Evolutionary conservation across 495 filamentous ascomycete species (phyloP).

Genomic region (Xylaria sp.): DNA sequence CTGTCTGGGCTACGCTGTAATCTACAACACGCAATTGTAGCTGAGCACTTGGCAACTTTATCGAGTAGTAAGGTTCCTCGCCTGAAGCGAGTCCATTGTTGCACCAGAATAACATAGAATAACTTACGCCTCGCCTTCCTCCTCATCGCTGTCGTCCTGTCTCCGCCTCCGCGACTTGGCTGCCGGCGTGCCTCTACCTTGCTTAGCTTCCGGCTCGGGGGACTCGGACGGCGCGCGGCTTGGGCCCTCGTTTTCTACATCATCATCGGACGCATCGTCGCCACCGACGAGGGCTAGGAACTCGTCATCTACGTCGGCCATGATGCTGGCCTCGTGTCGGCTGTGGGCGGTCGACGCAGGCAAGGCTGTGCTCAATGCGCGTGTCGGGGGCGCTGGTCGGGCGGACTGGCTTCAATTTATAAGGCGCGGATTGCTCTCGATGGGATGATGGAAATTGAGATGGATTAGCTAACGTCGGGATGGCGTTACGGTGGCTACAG

Average conservation of each 20-base stretch:
- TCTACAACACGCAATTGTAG: not conserved
- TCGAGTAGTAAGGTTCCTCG: not conserved
- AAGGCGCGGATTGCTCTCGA: not conserved
- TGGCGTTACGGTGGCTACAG: not conserved
- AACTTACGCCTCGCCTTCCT: slow-evolving; percentile 84
- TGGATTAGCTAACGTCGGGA: not conserved
- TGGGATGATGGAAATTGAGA: not conserved
- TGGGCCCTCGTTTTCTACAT: slow-evolving; percentile 48
- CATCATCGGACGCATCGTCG: slow-evolving; percentile 59
- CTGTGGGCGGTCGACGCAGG: not conserved
- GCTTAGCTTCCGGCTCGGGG: slow-evolving; percentile 40
- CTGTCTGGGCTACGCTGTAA: not conserved
- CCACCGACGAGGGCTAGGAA: slow-evolving; percentile 85
- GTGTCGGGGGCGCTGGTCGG: not conserved
- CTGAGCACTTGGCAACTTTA: not conserved
- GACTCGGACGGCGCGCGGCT: slow-evolving; percentile 47
- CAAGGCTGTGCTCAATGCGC: slow-evolving; percentile 11
- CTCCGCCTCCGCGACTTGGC: slow-evolving; percentile 46
- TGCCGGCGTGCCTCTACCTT: slow-evolving; percentile 54
- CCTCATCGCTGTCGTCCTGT: slow-evolving; percentile 71
- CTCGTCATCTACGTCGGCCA: slow-evolving; percentile 85
- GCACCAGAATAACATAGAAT: not conserved
- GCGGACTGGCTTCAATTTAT: not conserved
- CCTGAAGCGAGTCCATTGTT: not conserved
- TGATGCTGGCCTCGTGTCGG: slow-evolving; percentile 34